Base-by-base conservation (phyloP, 2,329 filamentous ascomycete species). In the Sporothrix euskadiensis region DNA sequence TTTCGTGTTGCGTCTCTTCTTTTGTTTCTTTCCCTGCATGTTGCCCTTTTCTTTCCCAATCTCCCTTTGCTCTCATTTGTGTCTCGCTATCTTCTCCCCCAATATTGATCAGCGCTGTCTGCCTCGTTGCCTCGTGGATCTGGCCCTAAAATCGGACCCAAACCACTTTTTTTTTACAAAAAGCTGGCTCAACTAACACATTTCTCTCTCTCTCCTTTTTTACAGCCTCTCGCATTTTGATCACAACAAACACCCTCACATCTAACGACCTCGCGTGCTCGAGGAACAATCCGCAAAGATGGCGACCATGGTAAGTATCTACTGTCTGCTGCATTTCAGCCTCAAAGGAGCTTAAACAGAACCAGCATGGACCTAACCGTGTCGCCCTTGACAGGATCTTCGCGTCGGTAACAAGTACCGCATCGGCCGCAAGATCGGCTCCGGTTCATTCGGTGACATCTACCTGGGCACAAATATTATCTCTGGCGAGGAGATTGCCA, bases 391-490 rank as follows among this genome's bases (percentile, higher is more conserved):
- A 12, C 80, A 98, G 95, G 96, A 99, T 90, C 91, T 99, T 80
- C 94, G 96, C 81, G 96, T 99, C 85, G 96, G 96, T 84, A 98
- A 98, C 84, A 98, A 99, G 83, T 99, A 99, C 90, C 94, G 96
- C 80, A 98, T 99, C 84, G 96, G 96, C 83, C 94, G 96, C 80
- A 99, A 99, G 89, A 99, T 99, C 81, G 96, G 96, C 79, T 97
- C 94, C 79, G 96, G 96, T 78, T 94, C 91, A 81, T 99, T 99
- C 83, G 96, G 96, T 86, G 96, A 98, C 80, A 98, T 99, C 82
- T 99, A 98, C 85, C 90, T 98, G 72, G 96, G 96, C 80, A 99
- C 96, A 83, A 98, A 99, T 87, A 98, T 99, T 85, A 98, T 98
- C 84, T 98, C 96, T 4, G 96, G 96, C 76, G 96, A 99, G 84